phyloP scores from a whole-genome alignment of 768 basidiomycete species.

The Mycena alexandri region DNA sequence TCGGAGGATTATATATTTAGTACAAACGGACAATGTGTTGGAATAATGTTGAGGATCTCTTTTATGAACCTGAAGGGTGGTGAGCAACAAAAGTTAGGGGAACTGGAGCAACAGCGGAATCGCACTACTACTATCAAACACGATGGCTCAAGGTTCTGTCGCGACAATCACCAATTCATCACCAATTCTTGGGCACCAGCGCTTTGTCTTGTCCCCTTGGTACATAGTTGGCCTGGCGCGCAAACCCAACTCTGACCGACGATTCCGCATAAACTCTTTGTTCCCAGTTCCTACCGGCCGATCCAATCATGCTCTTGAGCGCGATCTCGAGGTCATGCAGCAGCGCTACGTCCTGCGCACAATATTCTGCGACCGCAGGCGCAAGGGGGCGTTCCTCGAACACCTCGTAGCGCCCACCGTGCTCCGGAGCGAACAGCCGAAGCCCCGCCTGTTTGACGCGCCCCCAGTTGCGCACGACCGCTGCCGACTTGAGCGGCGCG shows the following conservation, averaged over 20 bases:
- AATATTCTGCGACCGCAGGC: conserved; percentile 42
- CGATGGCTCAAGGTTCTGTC: no score
- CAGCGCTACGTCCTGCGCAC: conserved; percentile 48
- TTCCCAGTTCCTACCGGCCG: conserved; percentile 22
- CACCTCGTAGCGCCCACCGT: conserved; percentile 43
- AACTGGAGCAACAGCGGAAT: not conserved
- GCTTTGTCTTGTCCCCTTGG: conserved; percentile 26
- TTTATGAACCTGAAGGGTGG: not conserved
- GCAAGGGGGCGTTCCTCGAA: conserved; percentile 47
- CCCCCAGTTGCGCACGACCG: conserved; percentile 40
- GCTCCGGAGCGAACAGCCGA: conserved; percentile 47
- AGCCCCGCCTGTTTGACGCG: conserved; percentile 47
- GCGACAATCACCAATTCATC: conserved; percentile 34
- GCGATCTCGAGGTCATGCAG: conserved; percentile 42
- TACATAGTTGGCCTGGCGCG: conserved; percentile 13
- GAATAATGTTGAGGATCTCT: not conserved
- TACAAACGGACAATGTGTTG: not conserved
- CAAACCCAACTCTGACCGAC: conserved; percentile 19
- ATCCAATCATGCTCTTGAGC: conserved; percentile 10
- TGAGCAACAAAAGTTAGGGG: not conserved
- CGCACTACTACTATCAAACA: no score
- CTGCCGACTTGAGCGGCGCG: conserved; percentile 33
- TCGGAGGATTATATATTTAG: not conserved
- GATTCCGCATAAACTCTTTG: conserved; percentile 20
- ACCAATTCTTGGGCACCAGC: conserved; percentile 30